Evolutionary conservation across 345 rosid genomes (phyloP).

Genomic region (Salix caprea): DNA sequence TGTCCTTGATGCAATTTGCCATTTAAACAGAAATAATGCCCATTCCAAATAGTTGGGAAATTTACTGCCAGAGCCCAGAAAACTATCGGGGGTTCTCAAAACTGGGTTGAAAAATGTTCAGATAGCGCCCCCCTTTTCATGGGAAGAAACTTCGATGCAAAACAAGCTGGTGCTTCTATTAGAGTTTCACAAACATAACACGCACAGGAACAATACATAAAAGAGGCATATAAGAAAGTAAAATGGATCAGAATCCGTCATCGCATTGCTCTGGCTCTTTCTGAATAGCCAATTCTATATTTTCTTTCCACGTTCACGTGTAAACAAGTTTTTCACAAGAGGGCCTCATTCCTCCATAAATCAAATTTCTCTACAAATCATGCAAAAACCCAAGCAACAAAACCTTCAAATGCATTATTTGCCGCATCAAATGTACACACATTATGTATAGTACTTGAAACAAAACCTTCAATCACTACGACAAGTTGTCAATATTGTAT

Average conservation of each 20-base stretch:
- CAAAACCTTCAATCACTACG: slow-evolving; percentile 19
- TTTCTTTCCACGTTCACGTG: slow-evolving; percentile 23
- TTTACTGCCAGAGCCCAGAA: neutral
- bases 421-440: slow-evolving; percentile 42
- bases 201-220: neutral
- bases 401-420: slow-evolving; percentile 34
- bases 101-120: neutral
- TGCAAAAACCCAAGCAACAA: slow-evolving; percentile 20
- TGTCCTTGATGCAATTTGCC: neutral
- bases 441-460: slow-evolving; percentile 19
- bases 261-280: slow-evolving; percentile 9
- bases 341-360: slow-evolving; percentile 24
- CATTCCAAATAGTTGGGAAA: neutral
- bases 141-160: neutral
- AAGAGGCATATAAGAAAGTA: neutral
- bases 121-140: neutral
- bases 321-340: slow-evolving; percentile 10
- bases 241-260: neutral
- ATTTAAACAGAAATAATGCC: neutral
- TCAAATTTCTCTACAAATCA: slow-evolving; percentile 30
- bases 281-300: slow-evolving; percentile 3
- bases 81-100: neutral
- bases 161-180: neutral
- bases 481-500: slow-evolving; percentile 18
- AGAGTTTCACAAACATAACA: neutral